Percentiles rank a stretch among this genome's conserved stretches.
phyloP scores from a whole-genome alignment of 225 moss, liverwort and hornwort species.

The Ulota crispa region DNA sequence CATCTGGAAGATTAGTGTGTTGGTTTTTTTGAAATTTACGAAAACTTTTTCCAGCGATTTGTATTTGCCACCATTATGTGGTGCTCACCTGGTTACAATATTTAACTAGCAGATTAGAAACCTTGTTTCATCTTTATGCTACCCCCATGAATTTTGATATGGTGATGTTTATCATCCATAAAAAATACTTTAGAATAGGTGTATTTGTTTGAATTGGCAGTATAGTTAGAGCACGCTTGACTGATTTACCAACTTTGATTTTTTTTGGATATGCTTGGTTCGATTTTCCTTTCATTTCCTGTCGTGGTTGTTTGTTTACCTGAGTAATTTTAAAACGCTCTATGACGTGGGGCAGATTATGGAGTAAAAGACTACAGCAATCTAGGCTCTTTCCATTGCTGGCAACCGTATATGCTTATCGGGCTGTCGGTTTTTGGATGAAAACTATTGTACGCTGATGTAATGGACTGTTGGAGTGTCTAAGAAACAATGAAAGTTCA shows the following conservation, averaged over 20 bases:
- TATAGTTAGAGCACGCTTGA: background rate
- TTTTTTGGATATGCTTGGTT: constrained; percentile 8
- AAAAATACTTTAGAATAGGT: background rate
- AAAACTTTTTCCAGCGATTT: constrained; percentile 4
- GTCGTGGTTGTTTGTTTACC: constrained; percentile 15
- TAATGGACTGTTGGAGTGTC: constrained; percentile 73
- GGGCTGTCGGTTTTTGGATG: constrained; percentile 94
- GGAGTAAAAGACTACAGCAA: constrained; percentile 88
- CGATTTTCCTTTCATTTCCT: background rate
- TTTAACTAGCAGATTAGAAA: constrained; percentile 61
- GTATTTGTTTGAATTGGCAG: constrained; percentile 15
- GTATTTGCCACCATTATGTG: background rate
- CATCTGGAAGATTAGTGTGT: background rate
- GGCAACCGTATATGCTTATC: constrained; percentile 82
- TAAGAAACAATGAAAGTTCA: constrained; percentile 55
- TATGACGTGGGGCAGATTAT: constrained; percentile 63
- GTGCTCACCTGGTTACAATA: constrained; percentile 14
- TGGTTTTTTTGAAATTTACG: background rate
- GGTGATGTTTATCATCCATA: background rate
- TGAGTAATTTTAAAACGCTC: constrained; percentile 11
- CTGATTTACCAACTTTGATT: constrained; percentile 10
- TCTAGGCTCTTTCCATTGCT: constrained; percentile 80
- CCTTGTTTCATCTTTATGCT: background rate
- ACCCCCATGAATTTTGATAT: background rate
- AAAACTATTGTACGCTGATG: constrained; percentile 70